Percentiles rank a stretch among this genome's conserved stretches.
These are phyloP conservation scores for Neolentinus lepideus DNA, from an alignment of 1,284 basidiomycete species.

Conservation along the genomic window DNA sequence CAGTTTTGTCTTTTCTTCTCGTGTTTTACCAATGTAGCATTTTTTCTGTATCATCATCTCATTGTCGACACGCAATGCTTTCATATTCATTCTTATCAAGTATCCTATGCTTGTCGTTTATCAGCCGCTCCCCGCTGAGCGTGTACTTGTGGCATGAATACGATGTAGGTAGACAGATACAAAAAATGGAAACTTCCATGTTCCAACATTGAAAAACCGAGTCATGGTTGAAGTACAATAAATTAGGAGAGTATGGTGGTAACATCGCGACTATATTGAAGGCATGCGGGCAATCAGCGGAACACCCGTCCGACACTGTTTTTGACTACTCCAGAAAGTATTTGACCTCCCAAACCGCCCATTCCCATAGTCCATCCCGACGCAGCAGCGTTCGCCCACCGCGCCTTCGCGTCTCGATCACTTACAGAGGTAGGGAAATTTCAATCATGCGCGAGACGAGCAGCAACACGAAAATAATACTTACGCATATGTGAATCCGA, in stretches of 20 bases:
- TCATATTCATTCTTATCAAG: background rate
- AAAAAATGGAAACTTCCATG: background rate
- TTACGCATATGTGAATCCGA: constrained; percentile 90
- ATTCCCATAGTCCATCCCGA: constrained; percentile 59
- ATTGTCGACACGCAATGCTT: background rate
- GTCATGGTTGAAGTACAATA: background rate
- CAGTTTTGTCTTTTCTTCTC: background rate
- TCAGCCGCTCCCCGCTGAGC: background rate
- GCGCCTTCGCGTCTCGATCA: constrained; percentile 82
- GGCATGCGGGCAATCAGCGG: background rate
- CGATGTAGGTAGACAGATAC: background rate
- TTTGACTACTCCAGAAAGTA: constrained; percentile 74
- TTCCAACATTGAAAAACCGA: background rate
- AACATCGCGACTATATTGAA: background rate
- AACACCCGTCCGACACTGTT: constrained; percentile 77
- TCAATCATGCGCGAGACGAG: constrained; percentile 3
- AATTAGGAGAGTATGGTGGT: background rate
- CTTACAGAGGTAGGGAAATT: constrained; percentile 28
- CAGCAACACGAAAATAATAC: constrained; percentile 24
- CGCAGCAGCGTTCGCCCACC: constrained; percentile 67
- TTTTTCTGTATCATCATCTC: background rate
- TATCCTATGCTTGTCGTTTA: background rate
- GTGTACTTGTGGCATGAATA: background rate
- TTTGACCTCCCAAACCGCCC: constrained; percentile 72
- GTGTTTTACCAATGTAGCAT: background rate